Percentiles rank a stretch among this genome's conserved stretches.
phyloP scores from a whole-genome alignment of 116 monocot species.

The Papilionanthe hybrid region DNA sequence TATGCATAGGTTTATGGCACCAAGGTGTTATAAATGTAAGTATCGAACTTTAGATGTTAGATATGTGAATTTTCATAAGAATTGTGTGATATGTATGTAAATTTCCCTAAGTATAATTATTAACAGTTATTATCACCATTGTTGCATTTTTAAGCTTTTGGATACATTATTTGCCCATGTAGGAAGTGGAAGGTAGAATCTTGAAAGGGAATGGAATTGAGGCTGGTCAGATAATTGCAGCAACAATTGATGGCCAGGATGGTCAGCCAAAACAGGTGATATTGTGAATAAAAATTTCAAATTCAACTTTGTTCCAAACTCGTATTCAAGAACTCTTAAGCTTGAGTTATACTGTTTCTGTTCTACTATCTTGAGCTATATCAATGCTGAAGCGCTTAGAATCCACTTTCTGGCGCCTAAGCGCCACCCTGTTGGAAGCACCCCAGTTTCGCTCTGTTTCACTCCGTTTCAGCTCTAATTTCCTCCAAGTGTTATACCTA shows the following conservation, averaged over 20 bases:
- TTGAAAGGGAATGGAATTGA: constrained; percentile 25
- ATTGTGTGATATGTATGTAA: no score
- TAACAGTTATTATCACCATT: neutral
- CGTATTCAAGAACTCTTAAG: neutral
- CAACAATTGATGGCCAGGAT: constrained; percentile 27
- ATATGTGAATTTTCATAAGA: no score
- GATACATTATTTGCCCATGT: neutral
- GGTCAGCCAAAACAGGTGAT: constrained; percentile 40
- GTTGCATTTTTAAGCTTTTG: neutral
- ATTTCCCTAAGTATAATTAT: neutral
- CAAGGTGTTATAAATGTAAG: no score
- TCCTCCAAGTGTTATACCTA: no score
- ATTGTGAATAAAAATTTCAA: neutral
- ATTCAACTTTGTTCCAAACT: neutral
- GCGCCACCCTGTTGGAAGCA: no score
- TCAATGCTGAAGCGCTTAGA: neutral
- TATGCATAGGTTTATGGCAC: no score
- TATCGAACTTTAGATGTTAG: no score
- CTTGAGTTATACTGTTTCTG: neutral
- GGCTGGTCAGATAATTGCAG: constrained; percentile 28
- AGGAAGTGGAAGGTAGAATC: constrained; percentile 23
- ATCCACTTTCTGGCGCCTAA: no score
- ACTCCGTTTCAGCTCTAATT: no score
- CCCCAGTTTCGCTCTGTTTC: no score
- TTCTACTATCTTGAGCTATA: neutral